Evolutionary conservation across 2,329 filamentous ascomycete species (phyloP), one percentile per base, ranked within the genome.

Genomic region (Thelonectria blattea): DNA sequence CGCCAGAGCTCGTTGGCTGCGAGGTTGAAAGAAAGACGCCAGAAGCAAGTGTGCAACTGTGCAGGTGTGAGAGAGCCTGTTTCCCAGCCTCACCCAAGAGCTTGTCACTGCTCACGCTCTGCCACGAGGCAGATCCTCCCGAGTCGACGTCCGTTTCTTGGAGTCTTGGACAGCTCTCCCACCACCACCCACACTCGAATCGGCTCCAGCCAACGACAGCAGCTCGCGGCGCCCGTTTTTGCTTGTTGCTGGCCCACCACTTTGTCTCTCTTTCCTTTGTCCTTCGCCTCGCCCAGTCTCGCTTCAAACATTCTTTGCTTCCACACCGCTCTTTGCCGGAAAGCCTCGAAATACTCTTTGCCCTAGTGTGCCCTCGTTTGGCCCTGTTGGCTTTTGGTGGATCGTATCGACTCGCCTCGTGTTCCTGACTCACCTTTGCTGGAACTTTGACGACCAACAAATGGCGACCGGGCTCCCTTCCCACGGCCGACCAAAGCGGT

Each of bases 261-360:
- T 54, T 54, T 62, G 63, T 63, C 65, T 63, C 56, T 65, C n/a
- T n/a, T n/a, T 34, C 34, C 27, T 45, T 67, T 60, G 52, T 62
- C 55, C 62, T 61, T 57, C 52, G 61, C 61, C 51, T 68, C 51
- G 56, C 62, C 59, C 24, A 41, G 34, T 63, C 61, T 42, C 32
- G 48, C 47, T 56, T 62, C 30, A 39, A 24, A 37, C 39, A 45
- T 53, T 42, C 43, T 15, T 56, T 42, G 58, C 49, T 64, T 47
- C 66, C 66, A 65, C 68, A 70, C 68, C 68, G 68, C 68, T 70
- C 57, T 69, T 70, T 70, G 60, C 65, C 60, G 18, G 53, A 54
- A 64, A 64, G 66, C 62, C 60, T 61, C 60, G 64, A 65, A 62
- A 65, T 63, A 43, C 49, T 30, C 27, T 57, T 45, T 51, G 56